Conservation (phyloP, 129 eudicot species). For the Centrapalus pauciflorus region DNA sequence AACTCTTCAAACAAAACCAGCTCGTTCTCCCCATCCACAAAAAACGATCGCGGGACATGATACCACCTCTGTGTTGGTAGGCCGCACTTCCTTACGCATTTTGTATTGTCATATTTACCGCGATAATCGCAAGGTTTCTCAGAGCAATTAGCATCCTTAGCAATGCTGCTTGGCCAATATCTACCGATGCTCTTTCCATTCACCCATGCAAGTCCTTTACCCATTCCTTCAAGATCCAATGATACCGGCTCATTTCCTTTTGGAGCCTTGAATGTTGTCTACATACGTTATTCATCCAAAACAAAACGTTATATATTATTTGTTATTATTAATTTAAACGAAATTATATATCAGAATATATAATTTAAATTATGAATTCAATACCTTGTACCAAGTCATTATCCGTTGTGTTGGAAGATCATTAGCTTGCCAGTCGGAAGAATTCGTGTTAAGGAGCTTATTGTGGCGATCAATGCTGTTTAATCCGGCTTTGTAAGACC, state of each 20-base stretch:
- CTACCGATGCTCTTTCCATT: slow-evolving; percentile 57
- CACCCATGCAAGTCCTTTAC: slow-evolving; percentile 71
- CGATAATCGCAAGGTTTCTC: slow-evolving; percentile 53
- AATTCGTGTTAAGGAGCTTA: slow-evolving; percentile 1
- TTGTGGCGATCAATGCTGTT: slow-evolving; percentile 32
- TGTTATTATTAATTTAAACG: background rate
- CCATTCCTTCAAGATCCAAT: slow-evolving; percentile 47
- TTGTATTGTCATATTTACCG: slow-evolving; percentile 30
- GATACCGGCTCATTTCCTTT: slow-evolving; percentile 51
- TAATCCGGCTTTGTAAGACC: slow-evolving; percentile 57
- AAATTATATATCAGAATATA: too few relatives aligned
- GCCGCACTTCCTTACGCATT: slow-evolving; percentile 49
- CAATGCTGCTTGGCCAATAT: slow-evolving; percentile 62
- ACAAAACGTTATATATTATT: background rate
- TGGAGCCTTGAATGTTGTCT: slow-evolving; percentile 74
- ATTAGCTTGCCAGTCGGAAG: slow-evolving; percentile 31
- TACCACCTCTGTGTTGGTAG: slow-evolving; percentile 64
- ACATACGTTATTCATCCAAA: background rate
- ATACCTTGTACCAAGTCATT: slow-evolving; percentile 86
- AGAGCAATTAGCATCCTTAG: slow-evolving; percentile 39
- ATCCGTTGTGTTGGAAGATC: slow-evolving; percentile 35
- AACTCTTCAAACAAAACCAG: slow-evolving; percentile 60
- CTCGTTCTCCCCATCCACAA: slow-evolving; percentile 37
- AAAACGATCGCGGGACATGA: slow-evolving; percentile 61
- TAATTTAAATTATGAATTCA: too few relatives aligned